Base-by-base conservation (phyloP, 352 stramenopile genomes). In the Globisporangium camurandrum region DNA sequence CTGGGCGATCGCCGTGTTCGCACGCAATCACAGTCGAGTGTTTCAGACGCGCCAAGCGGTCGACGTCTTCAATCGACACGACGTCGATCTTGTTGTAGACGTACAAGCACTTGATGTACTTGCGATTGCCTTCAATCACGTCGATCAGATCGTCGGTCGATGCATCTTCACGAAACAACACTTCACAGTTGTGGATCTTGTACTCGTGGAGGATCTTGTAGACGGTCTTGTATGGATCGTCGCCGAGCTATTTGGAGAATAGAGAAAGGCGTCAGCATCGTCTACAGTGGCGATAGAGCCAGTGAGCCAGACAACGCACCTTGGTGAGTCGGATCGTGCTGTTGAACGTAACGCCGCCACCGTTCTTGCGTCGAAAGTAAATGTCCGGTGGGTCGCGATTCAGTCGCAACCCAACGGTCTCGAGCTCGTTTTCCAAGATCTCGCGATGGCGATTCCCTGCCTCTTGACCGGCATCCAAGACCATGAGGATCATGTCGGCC, bases 81-180 rank as follows among this genome's bases (percentile, higher is more conserved):
- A 96, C 97, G 72, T 99, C 97, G 64, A 99, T 98, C 76, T 99
- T 99, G 79, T 99, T 99, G 88, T 99, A 99, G 56, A 99, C 90
- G 69, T 99, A 99, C 42, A 99, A 65, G 60, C 84, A 98, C 81
- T 97, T 97, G 55, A 99, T 97, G 78, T 99, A 99, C 64, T 98
- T 98, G 47, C 93, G 87, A 68, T 99, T 99, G 49, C 96, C 97
- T 72, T 98, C 86, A 51, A 99, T 93, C 24, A 99, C 92, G 78
- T 99, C 97, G 54, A 99, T 98, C 30, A 99, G 66, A 60, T 99
- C 90, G 69, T 99, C 97, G 6, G 97, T 93, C 20, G 83, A 94
- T 57, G 95, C 94, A 54, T 99, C 95, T 72, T 99, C 96, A 53
- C 97, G 85, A 56, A 98, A 96, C 19, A 99, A 69, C 28, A 99